Conservation (phyloP, 306 rosid species). For the Sicyos baderoa region DNA sequence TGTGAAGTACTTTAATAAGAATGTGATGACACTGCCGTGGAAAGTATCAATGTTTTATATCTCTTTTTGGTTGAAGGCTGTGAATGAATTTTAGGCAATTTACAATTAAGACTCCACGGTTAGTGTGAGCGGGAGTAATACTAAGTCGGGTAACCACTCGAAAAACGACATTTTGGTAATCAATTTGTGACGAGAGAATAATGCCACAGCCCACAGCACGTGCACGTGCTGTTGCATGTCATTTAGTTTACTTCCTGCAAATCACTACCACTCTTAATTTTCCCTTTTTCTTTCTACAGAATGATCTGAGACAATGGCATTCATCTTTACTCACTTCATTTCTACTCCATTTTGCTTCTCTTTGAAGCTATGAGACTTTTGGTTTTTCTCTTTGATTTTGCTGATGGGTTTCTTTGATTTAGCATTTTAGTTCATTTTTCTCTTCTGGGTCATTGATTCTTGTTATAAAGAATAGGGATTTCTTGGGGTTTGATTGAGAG, state of each 20-base stretch:
- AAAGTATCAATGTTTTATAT: too few species aligned
- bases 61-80: too few species aligned
- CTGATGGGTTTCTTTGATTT: constrained; percentile 9
- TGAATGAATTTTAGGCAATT: too few species aligned
- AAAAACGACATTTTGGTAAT: too few species aligned
- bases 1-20: too few species aligned
- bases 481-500: background rate
- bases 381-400: background rate
- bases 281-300: background rate
- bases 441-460: background rate
- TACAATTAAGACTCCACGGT: too few species aligned
- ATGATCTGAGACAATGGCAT: background rate
- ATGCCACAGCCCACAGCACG: too few species aligned
- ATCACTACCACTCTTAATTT: background rate
- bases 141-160: too few species aligned
- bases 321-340: background rate
- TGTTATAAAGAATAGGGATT: background rate
- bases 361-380: background rate
- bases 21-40: too few species aligned
- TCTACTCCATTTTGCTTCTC: background rate
- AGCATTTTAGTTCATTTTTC: background rate
- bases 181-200: background rate
- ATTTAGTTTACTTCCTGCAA: background rate
- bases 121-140: too few species aligned
- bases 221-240: constrained; percentile 15